Base-by-base conservation (phyloP, 441 rosid species). In the Pelargonium fulgidum region DNA sequence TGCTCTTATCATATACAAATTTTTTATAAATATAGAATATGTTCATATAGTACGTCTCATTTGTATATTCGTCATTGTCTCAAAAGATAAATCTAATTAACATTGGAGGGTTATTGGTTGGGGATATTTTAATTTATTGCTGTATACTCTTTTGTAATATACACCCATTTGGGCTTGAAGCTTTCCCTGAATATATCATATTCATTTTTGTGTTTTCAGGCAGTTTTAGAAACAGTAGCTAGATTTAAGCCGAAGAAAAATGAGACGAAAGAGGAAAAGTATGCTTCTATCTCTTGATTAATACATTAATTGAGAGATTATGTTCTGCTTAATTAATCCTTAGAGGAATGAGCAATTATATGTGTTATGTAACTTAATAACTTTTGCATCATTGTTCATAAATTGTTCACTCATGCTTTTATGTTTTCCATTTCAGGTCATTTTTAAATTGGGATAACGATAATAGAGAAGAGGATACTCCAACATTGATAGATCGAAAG, bases 171-270 rank as follows among this genome's bases (percentile, higher is more conserved):
- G 54, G 52, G 10, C 29, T 41, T 73, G 56, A 54, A 67, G 11
- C 8, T 52, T 62, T 73, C 54, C n/a, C 76, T 78, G 73, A 74
- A 67, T 45, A 8, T 50, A 63, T 72, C 11, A 71, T 70, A n/a
- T 44, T 70, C 24, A 36, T 56, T 45, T 22, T 69, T 54, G 61
- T 68, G 17, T 17, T 74, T 52, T 79, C 87, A 86, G 96, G 92
- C 96, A 70, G 89, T 86, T 75, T 77, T 89, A 83, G 96, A 89
- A 84, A 89, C 92, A 72, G 96, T 89, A 66, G 96, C 96, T 42
- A 85, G 96, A 81, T 88, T 87, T 14, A 87, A 76, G 84, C 62
- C 89, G 13, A 89, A 89, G 88, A 87, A 89, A 84, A 89, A 89
- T 74, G 92, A 89, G 69, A 83, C 87, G 0, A 86, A 87, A 79